Percentiles rank a stretch among this genome's conserved stretches.
These are phyloP conservation scores for Prototheca cutis DNA, from an alignment of 163 green algal species.

Conservation along the genomic window DNA sequence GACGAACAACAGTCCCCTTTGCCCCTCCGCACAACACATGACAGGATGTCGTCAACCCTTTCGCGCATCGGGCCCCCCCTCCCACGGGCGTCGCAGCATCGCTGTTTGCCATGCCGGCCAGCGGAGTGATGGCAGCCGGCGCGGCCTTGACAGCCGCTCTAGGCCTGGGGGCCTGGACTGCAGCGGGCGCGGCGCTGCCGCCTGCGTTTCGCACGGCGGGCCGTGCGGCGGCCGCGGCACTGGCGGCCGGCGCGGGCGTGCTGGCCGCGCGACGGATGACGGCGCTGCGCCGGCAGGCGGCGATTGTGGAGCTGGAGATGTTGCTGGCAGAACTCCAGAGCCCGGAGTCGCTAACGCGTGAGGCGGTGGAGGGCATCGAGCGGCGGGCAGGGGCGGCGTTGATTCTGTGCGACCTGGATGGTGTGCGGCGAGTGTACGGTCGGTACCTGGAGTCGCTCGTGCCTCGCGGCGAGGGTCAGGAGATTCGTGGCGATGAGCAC, in stretches of 20 bases:
- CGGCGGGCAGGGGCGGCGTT: conserved; percentile 59
- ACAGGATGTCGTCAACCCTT: background rate
- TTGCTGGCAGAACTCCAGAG: conserved; percentile 50
- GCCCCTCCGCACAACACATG: no score
- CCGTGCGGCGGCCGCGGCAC: conserved; percentile 6
- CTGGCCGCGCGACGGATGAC: conserved; percentile 14
- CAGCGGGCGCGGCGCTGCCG: conserved; percentile 5
- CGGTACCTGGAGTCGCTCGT: conserved; percentile 67
- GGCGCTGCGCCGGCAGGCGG: conserved; percentile 51
- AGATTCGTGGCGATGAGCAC: conserved; percentile 57
- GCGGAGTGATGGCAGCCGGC: conserved; percentile 23
- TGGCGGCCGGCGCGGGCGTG: conserved; percentile 14
- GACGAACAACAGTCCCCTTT: no score
- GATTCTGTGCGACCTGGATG: conserved; percentile 33
- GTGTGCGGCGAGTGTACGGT: conserved; percentile 67
- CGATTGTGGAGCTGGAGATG: conserved; percentile 69
- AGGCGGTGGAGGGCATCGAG: conserved; percentile 27
- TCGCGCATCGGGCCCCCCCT: conserved; percentile 25
- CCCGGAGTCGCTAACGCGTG: conserved; percentile 33
- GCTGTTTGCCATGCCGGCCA: conserved; percentile 20
- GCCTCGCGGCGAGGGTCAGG: conserved; percentile 49
- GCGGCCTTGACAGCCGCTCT: conserved; percentile 15
- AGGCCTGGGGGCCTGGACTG: conserved; percentile 11
- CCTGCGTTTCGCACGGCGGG: conserved; percentile 1
- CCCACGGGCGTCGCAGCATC: conserved; percentile 25